phyloP scores from a whole-genome alignment of 2,329 filamentous ascomycete species.

The Ceratocystiopsis minuta region DNA sequence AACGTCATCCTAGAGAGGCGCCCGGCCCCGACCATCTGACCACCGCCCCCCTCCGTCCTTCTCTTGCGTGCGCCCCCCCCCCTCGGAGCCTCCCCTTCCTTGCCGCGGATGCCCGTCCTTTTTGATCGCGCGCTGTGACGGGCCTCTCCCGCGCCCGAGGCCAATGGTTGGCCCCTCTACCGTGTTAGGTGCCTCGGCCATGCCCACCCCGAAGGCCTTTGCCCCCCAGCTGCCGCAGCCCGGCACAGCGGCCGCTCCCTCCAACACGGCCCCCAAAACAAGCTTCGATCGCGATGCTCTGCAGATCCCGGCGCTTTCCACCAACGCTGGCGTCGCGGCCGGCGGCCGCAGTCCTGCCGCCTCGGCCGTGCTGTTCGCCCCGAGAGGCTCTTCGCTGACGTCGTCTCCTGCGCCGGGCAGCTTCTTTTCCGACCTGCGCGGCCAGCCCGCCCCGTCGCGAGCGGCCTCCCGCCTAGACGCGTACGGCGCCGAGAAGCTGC shows the following conservation, averaged over 20 bases:
- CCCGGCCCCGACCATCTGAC: not conserved
- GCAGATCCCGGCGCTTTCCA: slow-evolving; percentile 23
- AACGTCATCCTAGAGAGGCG: not conserved
- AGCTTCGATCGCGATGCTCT: slow-evolving; percentile 37
- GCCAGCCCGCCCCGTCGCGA: slow-evolving; percentile 47
- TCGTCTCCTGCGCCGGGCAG: slow-evolving; percentile 59
- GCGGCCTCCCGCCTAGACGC: slow-evolving; percentile 39
- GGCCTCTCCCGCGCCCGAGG: slow-evolving; percentile 14
- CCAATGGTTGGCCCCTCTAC: slow-evolving; percentile 20
- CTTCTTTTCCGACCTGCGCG: slow-evolving; percentile 77
- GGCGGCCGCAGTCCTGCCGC: slow-evolving; percentile 27
- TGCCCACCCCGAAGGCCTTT: slow-evolving; percentile 34
- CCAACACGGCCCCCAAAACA: slow-evolving; percentile 9
- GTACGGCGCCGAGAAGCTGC: slow-evolving; percentile 35
- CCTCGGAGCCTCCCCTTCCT: too few species aligned
- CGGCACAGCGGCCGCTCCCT: too few species aligned
- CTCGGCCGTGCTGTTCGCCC: slow-evolving; percentile 42
- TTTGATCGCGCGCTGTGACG: slow-evolving; percentile 14
- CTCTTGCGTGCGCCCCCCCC: not conserved
- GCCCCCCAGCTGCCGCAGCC: too few species aligned
- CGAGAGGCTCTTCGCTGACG: slow-evolving; percentile 51
- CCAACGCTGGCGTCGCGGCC: slow-evolving; percentile 19
- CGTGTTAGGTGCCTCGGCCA: slow-evolving; percentile 36
- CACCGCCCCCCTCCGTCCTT: not conserved
- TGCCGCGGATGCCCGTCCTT: slow-evolving; percentile 4